Base-by-base conservation (phyloP, 73 alveolate genomes). In the Symbiodinium pilosum region DNA sequence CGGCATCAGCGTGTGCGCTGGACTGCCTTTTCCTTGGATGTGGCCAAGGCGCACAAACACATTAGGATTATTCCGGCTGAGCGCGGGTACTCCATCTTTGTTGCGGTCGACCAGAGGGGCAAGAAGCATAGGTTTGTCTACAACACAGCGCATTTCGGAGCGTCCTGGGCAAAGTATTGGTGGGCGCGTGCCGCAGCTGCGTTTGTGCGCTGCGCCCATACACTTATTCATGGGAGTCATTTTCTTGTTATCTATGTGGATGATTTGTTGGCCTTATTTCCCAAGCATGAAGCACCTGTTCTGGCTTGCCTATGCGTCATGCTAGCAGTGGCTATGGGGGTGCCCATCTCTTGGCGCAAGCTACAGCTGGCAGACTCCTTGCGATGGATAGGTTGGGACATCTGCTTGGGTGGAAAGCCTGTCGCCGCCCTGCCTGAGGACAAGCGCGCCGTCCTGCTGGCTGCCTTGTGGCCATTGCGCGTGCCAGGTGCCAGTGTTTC, bases 81-180 rank as follows among this genome's bases (percentile, higher is more conserved):
- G 43, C n/a, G n/a, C n/a, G n/a, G n/a, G n/a, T n/a, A n/a, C 91
- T 26, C 16, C 68, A 64, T 16, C 38, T 83, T 5, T 21, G 68
- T 14, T 9, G 39, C 41, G 39, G 39, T 40, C 68, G 26, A 40
- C 26, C 68, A 21, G 91, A 64, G 11, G 40, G 9, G 39, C 21
- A 8, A n/a, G n/a, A n/a, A n/a, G n/a, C 32, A n/a, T 9, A 24
- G 77, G 94, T 0, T 9, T 0, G 8, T 1, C 1, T 34, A 12
- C 28, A 14, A 87, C 36, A 51, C 51, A 6, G 6, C 38, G 47
- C 85, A 52, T 71, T 87, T 87, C 9, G 94, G 94, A 18, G 32
- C 52, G 16, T 9, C 43, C 28, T 87, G 94, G 94, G 84, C 94
- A 2, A 40, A 43, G 8, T 87, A 54, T n/a, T 87, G 94, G 94